phyloP scores from a whole-genome alignment of 306 rosid genomes.

The Mimosa bimucronata region DNA sequence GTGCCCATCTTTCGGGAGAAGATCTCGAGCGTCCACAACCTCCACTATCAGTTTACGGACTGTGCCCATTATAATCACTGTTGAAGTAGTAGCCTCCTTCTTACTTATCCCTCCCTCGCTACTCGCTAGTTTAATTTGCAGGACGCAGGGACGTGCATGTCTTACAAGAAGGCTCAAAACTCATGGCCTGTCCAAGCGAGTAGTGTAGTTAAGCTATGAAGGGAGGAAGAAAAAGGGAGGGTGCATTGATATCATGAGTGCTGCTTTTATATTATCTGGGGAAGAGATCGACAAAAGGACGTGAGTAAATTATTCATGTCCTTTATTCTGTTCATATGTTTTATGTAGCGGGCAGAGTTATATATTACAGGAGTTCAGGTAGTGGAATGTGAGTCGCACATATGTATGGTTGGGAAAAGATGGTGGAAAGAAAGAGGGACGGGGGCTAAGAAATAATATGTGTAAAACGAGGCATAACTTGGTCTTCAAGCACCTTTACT shows the following conservation, averaged over 20 bases:
- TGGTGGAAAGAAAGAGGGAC: conserved; percentile 9
- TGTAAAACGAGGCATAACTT: conserved; percentile 56
- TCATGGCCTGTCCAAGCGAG: conserved; percentile 11
- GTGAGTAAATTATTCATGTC: not conserved
- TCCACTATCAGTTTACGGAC: conserved; percentile 69
- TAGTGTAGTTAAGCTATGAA: not conserved
- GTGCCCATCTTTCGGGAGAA: conserved; percentile 73
- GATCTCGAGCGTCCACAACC: conserved; percentile 82
- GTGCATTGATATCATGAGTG: not conserved
- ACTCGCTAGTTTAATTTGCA: not conserved
- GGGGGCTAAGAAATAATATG: conserved; percentile 14
- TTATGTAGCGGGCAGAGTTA: not conserved
- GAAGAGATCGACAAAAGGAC: not conserved
- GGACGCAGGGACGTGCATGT: not conserved
- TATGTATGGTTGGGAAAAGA: conserved; percentile 6
- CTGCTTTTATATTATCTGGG: conserved; percentile 33
- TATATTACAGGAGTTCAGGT: not conserved
- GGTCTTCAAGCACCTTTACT: conserved; percentile 58
- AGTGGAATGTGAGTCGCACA: conserved; percentile 42
- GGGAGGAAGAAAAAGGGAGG: conserved; percentile 31
- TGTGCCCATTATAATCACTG: conserved; percentile 37
- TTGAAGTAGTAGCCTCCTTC: not conserved
- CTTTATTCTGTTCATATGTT: not conserved
- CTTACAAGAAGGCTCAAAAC: not conserved
- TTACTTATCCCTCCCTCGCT: not conserved